Evolutionary conservation across 2,329 filamentous ascomycete species (phyloP), one percentile per base, ranked within the genome.

Genomic region (Sclerotinia trifoliorum): DNA sequence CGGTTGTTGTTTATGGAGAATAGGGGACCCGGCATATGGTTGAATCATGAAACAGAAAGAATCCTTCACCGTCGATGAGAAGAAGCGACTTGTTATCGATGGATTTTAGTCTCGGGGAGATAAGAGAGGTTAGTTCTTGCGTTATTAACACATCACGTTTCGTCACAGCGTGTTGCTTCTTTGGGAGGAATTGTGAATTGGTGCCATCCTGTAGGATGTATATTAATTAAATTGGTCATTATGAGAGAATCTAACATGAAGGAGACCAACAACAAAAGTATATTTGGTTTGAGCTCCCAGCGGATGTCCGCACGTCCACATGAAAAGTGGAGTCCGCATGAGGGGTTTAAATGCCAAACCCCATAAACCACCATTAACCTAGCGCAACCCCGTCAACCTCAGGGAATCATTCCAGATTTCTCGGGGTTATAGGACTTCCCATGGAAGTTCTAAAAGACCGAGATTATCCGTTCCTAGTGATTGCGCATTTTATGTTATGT

Each of bases 1-100:
- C 85, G 81, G n/a, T 81, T 73, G 73, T 87, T 85, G 48, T 78
- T 75, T 63, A 85, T 81, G 0, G 85, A 85, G 21, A 84, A 80
- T 24, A 86, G 71, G 0, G 83, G 72, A 0, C 85, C 84, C 84
- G 4, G 77, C 70, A 67, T 83, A 86, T 0, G 82, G 78, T 74
- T 87, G 85, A 39, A 81, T 81, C 10, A 87, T 81, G 73, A 85
- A 83, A 62, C 85, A 81, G 78, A 87, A 87, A 88, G 78, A 88
- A 87, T 71, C 87, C 84, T 39, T 86, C 85, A 87, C 73, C 70
- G 29, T 87, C 85, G 2, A 70, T 86, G 83, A 0, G 83, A 80
- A 1, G 84, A 84, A 1, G 85, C 77, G 35, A 85, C 78, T 67
- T 86, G 82, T 5, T 85, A 85, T 71, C 86, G 85, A 73, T 88